Evolutionary conservation across 2,329 filamentous ascomycete species (phyloP), one percentile per base, ranked within the genome.

Genomic region (Colletotrichum musicola): DNA sequence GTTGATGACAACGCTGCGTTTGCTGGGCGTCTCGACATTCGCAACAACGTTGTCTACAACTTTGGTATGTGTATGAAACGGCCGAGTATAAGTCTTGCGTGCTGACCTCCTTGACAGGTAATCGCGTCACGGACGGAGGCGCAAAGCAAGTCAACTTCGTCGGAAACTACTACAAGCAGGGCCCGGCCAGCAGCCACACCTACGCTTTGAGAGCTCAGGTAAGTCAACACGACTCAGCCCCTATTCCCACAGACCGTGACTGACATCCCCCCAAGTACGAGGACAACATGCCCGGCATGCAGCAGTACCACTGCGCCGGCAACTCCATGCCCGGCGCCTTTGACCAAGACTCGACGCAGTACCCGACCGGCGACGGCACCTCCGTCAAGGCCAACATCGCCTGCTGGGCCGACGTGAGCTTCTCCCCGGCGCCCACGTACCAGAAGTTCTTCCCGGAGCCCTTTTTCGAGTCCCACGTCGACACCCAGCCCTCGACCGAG

Each of bases 31-130:
- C 70, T 79, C 1, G 78, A 79, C 51, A 76, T 79, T 6, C 73
- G 77, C 4, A 79, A 79, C 68, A 79, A 79, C 49, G 76, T 80
- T 16, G 77, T 79, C 1, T 79, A 79, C 68, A 79, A 79, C 64
- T 79, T 78, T 56, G 77, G 77, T 54, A 61, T 14, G 58, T 61
- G 12, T 3, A 2, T 25, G 3, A 30, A 9, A 30, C 27, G 27
- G 9, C 9, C 27, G 3, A 30, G 27, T 30, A 6, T 9, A 4
- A 6, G 6, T 30, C 27, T 30, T 9, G 6, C 6, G 7, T 14
- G n/a, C 25, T 22, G 1, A 4, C 40, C 2, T 12, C 18, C 4
- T 58, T 3, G 49, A 14, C 16, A 71, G 68, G 70, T 13, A 35
- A 44, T 4, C 75, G 77, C 13, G 75, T 76, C 4, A 80, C 76